Evolutionary conservation across 1,284 basidiomycete genomes (phyloP).

Genomic region (Hypsizygus ulmarius): DNA sequence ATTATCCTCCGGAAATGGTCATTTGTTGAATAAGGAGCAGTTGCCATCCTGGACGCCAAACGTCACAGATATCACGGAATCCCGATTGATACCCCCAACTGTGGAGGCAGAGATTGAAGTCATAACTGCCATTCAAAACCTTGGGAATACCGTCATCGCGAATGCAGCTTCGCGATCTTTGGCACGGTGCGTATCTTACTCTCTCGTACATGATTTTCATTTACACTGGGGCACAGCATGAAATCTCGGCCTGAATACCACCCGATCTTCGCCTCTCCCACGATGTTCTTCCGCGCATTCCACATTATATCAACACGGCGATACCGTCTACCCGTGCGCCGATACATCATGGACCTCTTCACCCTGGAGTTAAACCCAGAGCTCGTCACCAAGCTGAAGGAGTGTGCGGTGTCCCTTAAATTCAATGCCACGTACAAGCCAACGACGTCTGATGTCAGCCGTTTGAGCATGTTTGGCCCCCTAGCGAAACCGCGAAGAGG

Average conservation of each 20-base stretch:
- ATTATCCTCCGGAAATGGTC: background rate
- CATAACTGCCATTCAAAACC: conserved; percentile 86
- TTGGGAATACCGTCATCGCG: conserved; percentile 95
- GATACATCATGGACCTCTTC: conserved; percentile 93
- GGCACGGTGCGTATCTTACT: conserved; percentile 55
- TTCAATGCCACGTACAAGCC: conserved; percentile 49
- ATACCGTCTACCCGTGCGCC: conserved; percentile 86
- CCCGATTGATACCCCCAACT: conserved; percentile 61
- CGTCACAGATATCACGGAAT: conserved; percentile 42
- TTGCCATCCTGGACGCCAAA: conserved; percentile 74
- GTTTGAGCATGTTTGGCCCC: conserved; percentile 58
- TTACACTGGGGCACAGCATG: conserved; percentile 48
- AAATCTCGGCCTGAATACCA: conserved; percentile 78
- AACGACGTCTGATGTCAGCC: conserved; percentile 43
- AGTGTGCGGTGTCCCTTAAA: conserved; percentile 47
- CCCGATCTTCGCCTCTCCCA: conserved; percentile 73
- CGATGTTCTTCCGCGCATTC: conserved; percentile 80
- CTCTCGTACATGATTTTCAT: conserved; percentile 7
- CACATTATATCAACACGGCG: conserved; percentile 85
- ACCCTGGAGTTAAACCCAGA: conserved; percentile 71
- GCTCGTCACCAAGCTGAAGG: conserved; percentile 50
- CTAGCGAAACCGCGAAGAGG: conserved; percentile 44
- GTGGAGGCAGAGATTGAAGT: conserved; percentile 82
- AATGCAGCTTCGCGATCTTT: conserved; percentile 88
- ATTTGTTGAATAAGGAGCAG: conserved; percentile 36